phyloP scores from a whole-genome alignment of 345 rosid species.

The Eucalyptus viminalis region DNA sequence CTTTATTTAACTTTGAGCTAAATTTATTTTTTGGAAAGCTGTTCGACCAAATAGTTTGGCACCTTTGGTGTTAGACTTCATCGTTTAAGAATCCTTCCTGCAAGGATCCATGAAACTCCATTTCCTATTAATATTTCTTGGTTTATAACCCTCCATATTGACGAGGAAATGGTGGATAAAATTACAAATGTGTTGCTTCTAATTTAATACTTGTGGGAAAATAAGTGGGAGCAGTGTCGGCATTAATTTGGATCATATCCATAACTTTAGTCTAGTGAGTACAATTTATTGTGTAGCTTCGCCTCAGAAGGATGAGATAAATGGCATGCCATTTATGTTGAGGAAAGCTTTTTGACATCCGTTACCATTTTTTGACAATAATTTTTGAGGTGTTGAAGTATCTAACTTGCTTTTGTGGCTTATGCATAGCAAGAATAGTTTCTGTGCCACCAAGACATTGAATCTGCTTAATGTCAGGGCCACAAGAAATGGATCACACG shows the following conservation, averaged over 20 bases:
- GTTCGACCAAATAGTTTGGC: not conserved
- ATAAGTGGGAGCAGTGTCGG: not conserved
- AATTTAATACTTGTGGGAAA: not conserved
- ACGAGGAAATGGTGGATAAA: not conserved
- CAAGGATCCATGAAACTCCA: not conserved
- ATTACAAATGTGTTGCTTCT: not conserved
- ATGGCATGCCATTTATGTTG: not conserved
- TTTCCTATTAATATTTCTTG: not conserved
- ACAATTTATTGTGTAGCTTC: not conserved
- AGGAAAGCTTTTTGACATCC: not conserved
- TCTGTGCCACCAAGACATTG: not conserved
- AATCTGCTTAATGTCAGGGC: slow-evolving; percentile 35
- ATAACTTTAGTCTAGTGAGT: not conserved
- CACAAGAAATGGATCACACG: slow-evolving; percentile 99
- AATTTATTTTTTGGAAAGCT: not conserved
- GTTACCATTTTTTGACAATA: not conserved
- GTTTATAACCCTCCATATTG: not conserved
- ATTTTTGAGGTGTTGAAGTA: not conserved
- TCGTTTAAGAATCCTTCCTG: not conserved
- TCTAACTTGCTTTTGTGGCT: not conserved
- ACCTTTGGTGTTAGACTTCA: not conserved
- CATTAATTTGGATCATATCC: not conserved
- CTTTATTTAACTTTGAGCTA: not conserved
- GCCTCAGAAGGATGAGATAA: not conserved
- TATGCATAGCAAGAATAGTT: not conserved